A percentile compares a stretch with the other conserved stretches of the same genome.
These are phyloP conservation scores for Magnolia changhungtana DNA, from an alignment of 164 flowering plant genomes.

Conservation along the genomic window DNA sequence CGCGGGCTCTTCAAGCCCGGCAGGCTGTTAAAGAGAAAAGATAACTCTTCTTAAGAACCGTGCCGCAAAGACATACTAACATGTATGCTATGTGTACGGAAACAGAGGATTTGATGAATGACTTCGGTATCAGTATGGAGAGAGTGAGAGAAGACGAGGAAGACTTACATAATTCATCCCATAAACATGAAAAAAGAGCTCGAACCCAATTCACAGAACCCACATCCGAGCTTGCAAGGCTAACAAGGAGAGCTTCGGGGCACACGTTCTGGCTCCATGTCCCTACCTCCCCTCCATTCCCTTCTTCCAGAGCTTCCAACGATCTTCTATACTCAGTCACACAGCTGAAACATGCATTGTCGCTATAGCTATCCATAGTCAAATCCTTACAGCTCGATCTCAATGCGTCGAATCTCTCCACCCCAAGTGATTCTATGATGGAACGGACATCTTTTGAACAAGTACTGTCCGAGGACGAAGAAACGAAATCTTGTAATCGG, in stretches of 20 bases:
- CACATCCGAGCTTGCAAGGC: constrained; percentile 26
- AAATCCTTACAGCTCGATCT: constrained; percentile 13
- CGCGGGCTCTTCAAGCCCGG: too few relatives aligned
- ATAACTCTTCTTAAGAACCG: too few relatives aligned
- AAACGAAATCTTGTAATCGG: constrained; percentile 14
- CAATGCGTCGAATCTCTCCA: constrained; percentile 11
- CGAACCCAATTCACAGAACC: constrained; percentile 20
- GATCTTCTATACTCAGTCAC: constrained; percentile 14
- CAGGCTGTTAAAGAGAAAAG: too few relatives aligned
- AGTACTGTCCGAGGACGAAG: background rate
- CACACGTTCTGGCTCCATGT: constrained; percentile 9
- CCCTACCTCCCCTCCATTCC: background rate
- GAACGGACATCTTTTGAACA: constrained; percentile 8
- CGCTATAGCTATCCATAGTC: constrained; percentile 4
- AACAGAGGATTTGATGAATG: too few relatives aligned
- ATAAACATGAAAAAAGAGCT: constrained; percentile 25
- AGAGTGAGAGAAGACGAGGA: background rate
- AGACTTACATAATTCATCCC: constrained; percentile 25
- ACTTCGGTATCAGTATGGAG: too few relatives aligned
- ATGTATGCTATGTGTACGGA: too few relatives aligned
- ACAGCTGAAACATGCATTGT: constrained; percentile 19
- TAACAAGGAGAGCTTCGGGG: constrained; percentile 24
- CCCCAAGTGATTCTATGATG: constrained; percentile 2
- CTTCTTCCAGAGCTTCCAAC: constrained; percentile 16
- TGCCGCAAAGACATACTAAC: too few relatives aligned